Base-by-base conservation (phyloP, 257 asterid species). In the Petunia axillaris region DNA sequence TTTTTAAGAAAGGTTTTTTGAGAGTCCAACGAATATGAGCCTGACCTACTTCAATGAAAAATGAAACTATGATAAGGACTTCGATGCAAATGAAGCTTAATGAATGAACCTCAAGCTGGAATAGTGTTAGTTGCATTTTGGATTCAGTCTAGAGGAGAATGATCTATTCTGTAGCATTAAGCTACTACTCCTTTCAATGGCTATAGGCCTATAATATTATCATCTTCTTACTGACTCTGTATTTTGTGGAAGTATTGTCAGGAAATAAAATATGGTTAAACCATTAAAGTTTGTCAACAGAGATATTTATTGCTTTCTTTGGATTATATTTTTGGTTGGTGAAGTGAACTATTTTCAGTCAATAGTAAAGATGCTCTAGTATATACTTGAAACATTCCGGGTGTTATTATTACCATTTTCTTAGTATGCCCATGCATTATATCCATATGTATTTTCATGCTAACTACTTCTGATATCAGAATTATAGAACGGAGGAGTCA, bases 401-500 rank as follows among this genome's bases (percentile, higher is more conserved):
- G 15, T 8, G 8, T 35, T 50, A 48, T 57, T 71, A 60, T 71
- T 36, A 5, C 77, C 77, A 50, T 36, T 73, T 73, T 40, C 44
- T 50, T 50, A 44, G 11, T 50, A 36, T 8, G 40, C 44, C 60
- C 15, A 58, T 58, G 46, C 58, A 15, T 78, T 83, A 15, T 75
- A 80, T 81, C 8, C 15, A 3, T 54, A 13, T 46, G 25, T 65
- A 5, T 52, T 58, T 52, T 67, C 63, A 41, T 3, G 10, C 67
- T 39, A 64, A 63, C 40, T 48, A 40, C 64, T 52, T 64, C 78
- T 14, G n/a, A 59, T 81, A 83, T 86, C 87, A 96, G 99, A 89
- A 94, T 96, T 86, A 85, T 84, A 77, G 98, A 92, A 10, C 93
- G 98, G 82, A 90, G 93, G 83, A 91, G 79, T 82, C 92, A 90